These are phyloP conservation scores for Castanea crenata DNA, from an alignment of 306 rosid genomes.

Conservation along the genomic window DNA sequence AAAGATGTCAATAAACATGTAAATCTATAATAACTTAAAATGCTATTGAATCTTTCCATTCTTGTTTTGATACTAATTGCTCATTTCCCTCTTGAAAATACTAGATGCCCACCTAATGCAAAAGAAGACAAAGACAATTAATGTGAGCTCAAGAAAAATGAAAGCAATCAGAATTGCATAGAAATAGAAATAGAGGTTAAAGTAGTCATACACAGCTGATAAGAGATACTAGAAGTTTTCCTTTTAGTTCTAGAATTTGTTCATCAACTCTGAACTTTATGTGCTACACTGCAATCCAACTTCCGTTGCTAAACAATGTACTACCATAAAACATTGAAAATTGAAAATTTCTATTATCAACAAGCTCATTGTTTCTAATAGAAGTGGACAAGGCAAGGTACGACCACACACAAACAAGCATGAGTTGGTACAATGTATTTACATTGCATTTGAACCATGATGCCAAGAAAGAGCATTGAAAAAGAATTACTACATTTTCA, in stretches of 20 bases:
- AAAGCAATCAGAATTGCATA: neutral
- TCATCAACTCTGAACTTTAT: conserved; percentile 71
- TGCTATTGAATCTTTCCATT: no score
- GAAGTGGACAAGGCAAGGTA: neutral
- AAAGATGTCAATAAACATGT: conserved; percentile 13
- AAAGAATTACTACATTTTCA: conserved; percentile 13
- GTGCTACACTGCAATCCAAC: conserved; percentile 94
- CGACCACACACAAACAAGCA: neutral
- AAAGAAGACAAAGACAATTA: conserved; percentile 7
- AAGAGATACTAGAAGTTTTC: neutral
- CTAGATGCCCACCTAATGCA: conserved; percentile 84
- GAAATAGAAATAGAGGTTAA: neutral
- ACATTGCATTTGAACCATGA: neutral
- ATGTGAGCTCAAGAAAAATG: neutral
- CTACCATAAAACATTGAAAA: conserved; percentile 16
- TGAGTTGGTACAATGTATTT: neutral
- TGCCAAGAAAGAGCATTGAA: neutral
- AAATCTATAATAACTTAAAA: conserved; percentile 17
- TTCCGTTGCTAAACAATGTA: conserved; percentile 46
- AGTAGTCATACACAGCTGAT: conserved; percentile 4
- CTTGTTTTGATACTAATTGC: conserved; percentile 70
- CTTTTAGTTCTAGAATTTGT: conserved; percentile 52
- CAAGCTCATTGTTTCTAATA: neutral
- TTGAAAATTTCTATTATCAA: neutral
- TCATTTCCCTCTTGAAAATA: conserved; percentile 99